phyloP scores from a whole-genome alignment of 2,329 filamentous ascomycete genomes.

The Arthroderma sp. region DNA sequence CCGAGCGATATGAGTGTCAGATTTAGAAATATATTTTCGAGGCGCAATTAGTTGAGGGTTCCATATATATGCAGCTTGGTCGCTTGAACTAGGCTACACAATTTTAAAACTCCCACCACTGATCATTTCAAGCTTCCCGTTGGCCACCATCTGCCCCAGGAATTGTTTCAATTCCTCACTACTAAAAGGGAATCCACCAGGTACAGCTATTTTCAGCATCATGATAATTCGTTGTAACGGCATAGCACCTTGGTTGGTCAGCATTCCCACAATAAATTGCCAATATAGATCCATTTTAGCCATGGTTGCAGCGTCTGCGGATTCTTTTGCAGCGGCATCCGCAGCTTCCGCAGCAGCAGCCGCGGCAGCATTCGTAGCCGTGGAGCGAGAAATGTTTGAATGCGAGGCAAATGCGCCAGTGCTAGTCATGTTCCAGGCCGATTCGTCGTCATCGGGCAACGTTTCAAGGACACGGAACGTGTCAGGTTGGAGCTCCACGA shows the following conservation, averaged over 20 bases:
- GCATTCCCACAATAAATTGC: slow-evolving; percentile 87
- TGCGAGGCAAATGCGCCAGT: slow-evolving; percentile 9
- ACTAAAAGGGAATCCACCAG: slow-evolving; percentile 77
- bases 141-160: slow-evolving; percentile 61
- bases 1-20: background rate
- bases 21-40: background rate
- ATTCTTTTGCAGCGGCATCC: slow-evolving; percentile 29
- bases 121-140: slow-evolving; percentile 54
- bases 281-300: slow-evolving; percentile 67
- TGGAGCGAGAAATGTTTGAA: slow-evolving; percentile 11
- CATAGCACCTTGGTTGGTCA: slow-evolving; percentile 85
- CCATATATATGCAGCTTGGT: background rate
- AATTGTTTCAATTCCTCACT: slow-evolving; percentile 79
- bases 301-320: slow-evolving; percentile 45
- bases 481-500: slow-evolving; percentile 33
- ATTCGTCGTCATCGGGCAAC: slow-evolving; percentile 26
- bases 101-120: slow-evolving; percentile 55
- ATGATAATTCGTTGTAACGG: slow-evolving; percentile 67
- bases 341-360: slow-evolving; percentile 29
- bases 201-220: slow-evolving; percentile 89
- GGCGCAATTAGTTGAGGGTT: background rate
- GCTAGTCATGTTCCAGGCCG: slow-evolving; percentile 11
- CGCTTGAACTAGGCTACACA: slow-evolving; percentile 2
- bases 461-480: slow-evolving; percentile 45
- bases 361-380: slow-evolving; percentile 12